phyloP scores from a whole-genome alignment of 78 protist genomes.

The Cavenderia fasciculata region DNA sequence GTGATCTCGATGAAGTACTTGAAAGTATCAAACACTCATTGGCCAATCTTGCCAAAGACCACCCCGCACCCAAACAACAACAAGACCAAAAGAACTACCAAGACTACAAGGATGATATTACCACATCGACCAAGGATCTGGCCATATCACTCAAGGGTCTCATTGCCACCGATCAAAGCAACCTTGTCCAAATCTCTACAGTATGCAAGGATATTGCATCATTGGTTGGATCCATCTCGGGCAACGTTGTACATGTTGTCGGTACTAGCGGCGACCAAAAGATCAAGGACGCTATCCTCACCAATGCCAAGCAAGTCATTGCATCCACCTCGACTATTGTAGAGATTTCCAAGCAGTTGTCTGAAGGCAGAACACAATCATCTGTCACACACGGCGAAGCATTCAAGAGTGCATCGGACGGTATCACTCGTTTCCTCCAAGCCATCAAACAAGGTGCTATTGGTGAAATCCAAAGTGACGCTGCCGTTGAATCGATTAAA shows the following conservation, averaged over 20 bases:
- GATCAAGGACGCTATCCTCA: constrained; percentile 43
- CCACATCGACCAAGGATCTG: constrained; percentile 25
- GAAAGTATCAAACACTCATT: constrained; percentile 3
- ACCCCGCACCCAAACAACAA: neutral
- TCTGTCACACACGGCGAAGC: constrained; percentile 31
- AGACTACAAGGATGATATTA: constrained; percentile 72
- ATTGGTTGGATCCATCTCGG: constrained; percentile 23
- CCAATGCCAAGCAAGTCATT: constrained; percentile 50
- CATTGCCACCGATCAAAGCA: constrained; percentile 64
- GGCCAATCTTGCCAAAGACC: neutral
- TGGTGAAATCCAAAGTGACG: constrained; percentile 83
- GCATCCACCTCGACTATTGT: constrained; percentile 21
- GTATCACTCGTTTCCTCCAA: constrained; percentile 75
- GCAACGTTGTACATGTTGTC: neutral
- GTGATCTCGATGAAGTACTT: constrained; percentile 78
- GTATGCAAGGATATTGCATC: constrained; percentile 57
- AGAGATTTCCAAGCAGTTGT: neutral
- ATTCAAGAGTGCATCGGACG: constrained; percentile 29
- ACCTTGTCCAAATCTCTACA: constrained; percentile 73
- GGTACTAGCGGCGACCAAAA: constrained; percentile 52
- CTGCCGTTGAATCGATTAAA: constrained; percentile 57
- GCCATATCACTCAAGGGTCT: constrained; percentile 53
- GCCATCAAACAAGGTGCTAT: constrained; percentile 84
- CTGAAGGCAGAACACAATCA: neutral
- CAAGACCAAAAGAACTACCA: constrained; percentile 50